phyloP scores from a whole-genome alignment of 345 rosid species.

The Sapria himalayana region DNA sequence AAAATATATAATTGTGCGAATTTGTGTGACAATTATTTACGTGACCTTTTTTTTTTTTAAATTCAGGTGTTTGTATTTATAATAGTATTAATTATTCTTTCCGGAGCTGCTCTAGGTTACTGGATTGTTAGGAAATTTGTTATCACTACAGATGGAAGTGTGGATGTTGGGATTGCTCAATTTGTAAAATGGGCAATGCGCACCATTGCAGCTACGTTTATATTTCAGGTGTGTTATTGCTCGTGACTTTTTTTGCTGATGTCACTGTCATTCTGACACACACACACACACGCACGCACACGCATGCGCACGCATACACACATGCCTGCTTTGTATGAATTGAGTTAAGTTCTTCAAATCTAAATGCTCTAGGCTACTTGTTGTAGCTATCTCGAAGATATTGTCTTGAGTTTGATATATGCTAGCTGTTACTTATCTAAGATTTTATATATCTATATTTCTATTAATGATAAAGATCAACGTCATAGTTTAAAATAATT shows the following conservation, averaged over 20 bases:
- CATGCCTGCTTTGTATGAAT: too few species aligned
- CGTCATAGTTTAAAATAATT: too few species aligned
- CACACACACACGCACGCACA: neutral
- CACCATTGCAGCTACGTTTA: constrained; percentile 38
- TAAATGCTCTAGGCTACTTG: too few species aligned
- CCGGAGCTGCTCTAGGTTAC: constrained; percentile 89
- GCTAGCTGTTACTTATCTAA: too few species aligned
- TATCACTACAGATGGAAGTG: constrained; percentile 56
- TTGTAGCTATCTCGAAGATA: too few species aligned
- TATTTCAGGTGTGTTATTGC: constrained; percentile 38
- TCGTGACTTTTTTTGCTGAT: neutral
- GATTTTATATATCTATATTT: too few species aligned
- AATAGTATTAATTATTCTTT: constrained; percentile 39
- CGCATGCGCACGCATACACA: neutral
- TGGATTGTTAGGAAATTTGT: constrained; percentile 86
- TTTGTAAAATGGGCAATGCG: constrained; percentile 94
- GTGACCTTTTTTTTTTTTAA: constrained; percentile 5
- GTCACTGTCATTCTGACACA: neutral
- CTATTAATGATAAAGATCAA: too few species aligned
- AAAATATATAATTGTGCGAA: too few species aligned
- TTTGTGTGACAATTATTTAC: too few species aligned
- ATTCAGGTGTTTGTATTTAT: constrained; percentile 53
- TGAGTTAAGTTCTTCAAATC: too few species aligned
- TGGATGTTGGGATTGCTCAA: constrained; percentile 58
- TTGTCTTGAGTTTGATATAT: too few species aligned